Evolutionary conservation across 805 yeast genomes (phyloP), one percentile per base, ranked within the genome.

Genomic region (Zygosaccharomyces pseudorouxii): DNA sequence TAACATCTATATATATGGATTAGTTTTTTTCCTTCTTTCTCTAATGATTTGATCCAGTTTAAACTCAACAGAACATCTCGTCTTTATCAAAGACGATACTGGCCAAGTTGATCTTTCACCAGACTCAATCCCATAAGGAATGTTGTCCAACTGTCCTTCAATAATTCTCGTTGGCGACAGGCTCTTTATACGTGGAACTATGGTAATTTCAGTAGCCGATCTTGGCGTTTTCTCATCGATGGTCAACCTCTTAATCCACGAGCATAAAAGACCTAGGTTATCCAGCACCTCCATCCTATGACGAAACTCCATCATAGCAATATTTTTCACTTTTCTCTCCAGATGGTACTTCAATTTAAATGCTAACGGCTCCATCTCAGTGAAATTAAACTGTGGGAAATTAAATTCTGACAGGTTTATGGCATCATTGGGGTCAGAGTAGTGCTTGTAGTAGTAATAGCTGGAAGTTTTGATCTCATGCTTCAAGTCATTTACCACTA

Each of bases 41-140:
- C 65, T 65, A 78, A 86, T 59, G 79, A 77, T 64, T 25, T 84
- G 88, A 63, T 90, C 96, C 47, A 92, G 72, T 22, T 89, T 85
- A 68, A 85, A 88, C 71, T 92, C 99, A 46, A 92, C 85, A 1
- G 90, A 81, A 59, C 97, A 87, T 41, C 99, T 73, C 1, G 96
- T 85, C 81, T 89, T 83, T 27, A 93, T 72, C 31, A 89, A 71
- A 0, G 96, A 88, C 52, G 88, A 73, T 45, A 88, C 78, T 1
- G 96, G 95, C 98, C 98, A 93, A 1, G 89, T 89, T 38, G 96
- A 85, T 54, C 85, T 74, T 65, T 92, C 97, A 4, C 99, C 99
- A 28, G 90, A 88, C 45, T 78, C 71, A 11, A 89, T 81, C 95
- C 97, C 92, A 62, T 89, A 88, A 4, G 89, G 85, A 19, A 89